phyloP scores from a whole-genome alignment of 305 asterid genomes.

The Striga hermonthica region DNA sequence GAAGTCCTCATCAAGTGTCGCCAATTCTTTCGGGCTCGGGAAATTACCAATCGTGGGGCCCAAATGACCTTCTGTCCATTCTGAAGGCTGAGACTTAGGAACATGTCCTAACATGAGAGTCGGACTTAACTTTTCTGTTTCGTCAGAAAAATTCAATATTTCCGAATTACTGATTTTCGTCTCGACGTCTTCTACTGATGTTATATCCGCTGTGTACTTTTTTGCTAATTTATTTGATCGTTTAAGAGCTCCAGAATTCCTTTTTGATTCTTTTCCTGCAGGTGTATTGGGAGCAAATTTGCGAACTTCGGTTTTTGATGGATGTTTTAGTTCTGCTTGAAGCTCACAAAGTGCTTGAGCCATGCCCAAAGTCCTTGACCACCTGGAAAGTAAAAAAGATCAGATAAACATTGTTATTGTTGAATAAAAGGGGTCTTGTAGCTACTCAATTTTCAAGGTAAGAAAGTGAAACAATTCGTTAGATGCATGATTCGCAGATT shows the following conservation, averaged over 20 bases:
- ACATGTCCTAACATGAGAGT: slow-evolving; percentile 26
- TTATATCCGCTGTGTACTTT: slow-evolving; percentile 27
- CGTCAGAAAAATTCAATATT: neutral
- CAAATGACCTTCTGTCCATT: slow-evolving; percentile 12
- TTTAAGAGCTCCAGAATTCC: slow-evolving; percentile 29
- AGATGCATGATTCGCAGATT: neutral
- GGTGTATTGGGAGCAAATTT: slow-evolving; percentile 58
- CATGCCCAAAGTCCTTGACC: slow-evolving; percentile 85
- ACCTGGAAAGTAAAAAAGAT: slow-evolving; percentile 40
- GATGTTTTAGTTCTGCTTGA: slow-evolving; percentile 56
- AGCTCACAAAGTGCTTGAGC: slow-evolving; percentile 76
- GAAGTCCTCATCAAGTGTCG: slow-evolving; percentile 49
- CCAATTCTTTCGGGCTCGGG: slow-evolving; percentile 68
- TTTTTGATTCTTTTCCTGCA: slow-evolving; percentile 52
- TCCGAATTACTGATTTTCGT: slow-evolving; percentile 18
- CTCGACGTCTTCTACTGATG: slow-evolving; percentile 29
- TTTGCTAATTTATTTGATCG: slow-evolving; percentile 31
- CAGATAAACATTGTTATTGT: neutral
- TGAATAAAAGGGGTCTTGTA: neutral
- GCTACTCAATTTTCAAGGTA: slow-evolving; percentile 15
- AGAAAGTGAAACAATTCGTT: neutral
- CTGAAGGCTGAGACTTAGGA: neutral
- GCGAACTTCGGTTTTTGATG: slow-evolving; percentile 32
- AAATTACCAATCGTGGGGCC: slow-evolving; percentile 48
- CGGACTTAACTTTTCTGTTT: slow-evolving; percentile 8